Base-by-base conservation (phyloP, 352 stramenopile genomes). In the Phytophthora hibernalis region DNA sequence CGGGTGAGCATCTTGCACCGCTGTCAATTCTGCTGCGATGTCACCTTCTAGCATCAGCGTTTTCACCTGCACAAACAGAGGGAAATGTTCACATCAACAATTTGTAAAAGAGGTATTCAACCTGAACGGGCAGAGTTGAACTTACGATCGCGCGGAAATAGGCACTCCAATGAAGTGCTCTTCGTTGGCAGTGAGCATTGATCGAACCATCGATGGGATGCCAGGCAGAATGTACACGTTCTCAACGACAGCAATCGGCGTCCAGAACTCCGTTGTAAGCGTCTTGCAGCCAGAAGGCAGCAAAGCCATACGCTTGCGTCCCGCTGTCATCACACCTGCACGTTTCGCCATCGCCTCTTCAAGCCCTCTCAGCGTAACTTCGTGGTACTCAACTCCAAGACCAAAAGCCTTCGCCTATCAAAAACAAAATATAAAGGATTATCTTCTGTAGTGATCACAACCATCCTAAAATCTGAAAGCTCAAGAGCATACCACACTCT, bases 151-250 rank as follows among this genome's bases (percentile, higher is more conserved):
- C 80, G 40, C 87, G 85, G 60, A 90, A 83, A 48, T 94, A 3
- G 80, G 86, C 22, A 93, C 76, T 15, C 88, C 88, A 24, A 85
- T 60, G 31, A 96, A 96, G 26, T 92, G 83, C 31, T 87, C 76
- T 65, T 93, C 82, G 50, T 93, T 93, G 28, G 71, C 76, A 20
- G 83, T 84, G 53, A 96, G 82, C 86, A 96, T 96, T 30, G 89
- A 81, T 38, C 84, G 77, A 54, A 96, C 81, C 72, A 94, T 86
- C 8, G 77, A 85, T 42, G 88, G 88, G 40, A 96, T 95, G 5
- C 88, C 88, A 1, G 88, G 88, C 6, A 96, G 71, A 37, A 96
- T 82, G 65, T 95, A 95, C 21, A 96, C 85, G 56, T 96, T 96
- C 50, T 93, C 60, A 20, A 95, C 71, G 9, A 89, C 72, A 9